Conservation (phyloP, 2,329 filamentous ascomycete genomes). For the Microascus cirrosus region DNA sequence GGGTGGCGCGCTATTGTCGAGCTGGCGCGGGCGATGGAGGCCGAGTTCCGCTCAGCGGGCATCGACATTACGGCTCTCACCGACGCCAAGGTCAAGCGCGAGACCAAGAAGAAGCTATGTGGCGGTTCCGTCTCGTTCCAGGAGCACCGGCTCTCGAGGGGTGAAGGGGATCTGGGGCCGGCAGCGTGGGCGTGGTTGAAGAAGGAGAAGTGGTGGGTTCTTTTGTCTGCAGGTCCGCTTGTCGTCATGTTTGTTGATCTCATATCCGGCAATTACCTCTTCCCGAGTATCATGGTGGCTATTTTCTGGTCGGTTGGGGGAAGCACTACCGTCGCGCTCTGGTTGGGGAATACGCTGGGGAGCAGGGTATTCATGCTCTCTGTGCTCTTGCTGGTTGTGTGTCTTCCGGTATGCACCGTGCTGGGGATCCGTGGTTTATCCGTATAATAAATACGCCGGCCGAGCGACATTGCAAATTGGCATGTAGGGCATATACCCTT, state of each 20-base stretch:
- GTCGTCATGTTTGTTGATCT: too few species aligned
- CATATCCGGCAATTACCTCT: not conserved
- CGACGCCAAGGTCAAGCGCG: conserved; percentile 8
- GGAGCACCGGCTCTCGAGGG: not conserved
- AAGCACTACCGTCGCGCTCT: conserved; percentile 11
- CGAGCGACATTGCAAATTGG: not conserved
- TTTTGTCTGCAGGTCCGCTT: not conserved
- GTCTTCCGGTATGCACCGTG: conserved; percentile 10
- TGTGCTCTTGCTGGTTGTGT: conserved; percentile 10
- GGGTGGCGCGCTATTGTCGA: conserved; percentile 5
- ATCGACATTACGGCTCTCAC: conserved; percentile 9
- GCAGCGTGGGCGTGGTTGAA: conserved; percentile 4
- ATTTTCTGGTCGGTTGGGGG: not conserved
- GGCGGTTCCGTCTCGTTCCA: conserved; percentile 11
- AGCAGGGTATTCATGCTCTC: conserved; percentile 10
- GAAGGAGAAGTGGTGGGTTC: conserved; percentile 6
- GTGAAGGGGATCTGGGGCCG: not conserved
- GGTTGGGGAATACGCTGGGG: conserved; percentile 13
- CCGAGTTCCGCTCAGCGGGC: conserved; percentile 7
- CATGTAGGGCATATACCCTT: too few species aligned
- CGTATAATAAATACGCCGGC: not conserved
- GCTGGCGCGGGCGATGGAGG: not conserved
- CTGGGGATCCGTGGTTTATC: not conserved
- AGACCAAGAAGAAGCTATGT: conserved; percentile 9
- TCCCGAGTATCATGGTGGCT: too few species aligned